A percentile compares a stretch with the other conserved stretches of the same genome.
Evolutionary conservation across 257 asterid species (phyloP).

Genomic region (Solanum neorickii): DNA sequence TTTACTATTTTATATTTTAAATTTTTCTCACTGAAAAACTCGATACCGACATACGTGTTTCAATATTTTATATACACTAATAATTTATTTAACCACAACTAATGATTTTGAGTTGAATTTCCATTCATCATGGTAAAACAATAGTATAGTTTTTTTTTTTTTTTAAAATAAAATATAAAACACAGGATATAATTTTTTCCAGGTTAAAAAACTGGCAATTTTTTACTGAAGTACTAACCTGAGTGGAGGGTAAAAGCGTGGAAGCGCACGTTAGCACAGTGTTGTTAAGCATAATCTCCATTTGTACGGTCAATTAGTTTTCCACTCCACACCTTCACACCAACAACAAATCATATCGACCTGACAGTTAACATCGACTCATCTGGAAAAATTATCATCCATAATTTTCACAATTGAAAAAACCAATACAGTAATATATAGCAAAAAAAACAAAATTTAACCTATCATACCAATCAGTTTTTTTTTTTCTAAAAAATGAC

Average conservation of each 20-base stretch:
- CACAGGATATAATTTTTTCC: not conserved
- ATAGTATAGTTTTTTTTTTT: not conserved
- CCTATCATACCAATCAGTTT: not conserved
- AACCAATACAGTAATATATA: not conserved
- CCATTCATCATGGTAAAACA: not conserved
- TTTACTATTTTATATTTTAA: not conserved
- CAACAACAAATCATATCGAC: not conserved
- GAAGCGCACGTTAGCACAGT: constrained; percentile 49
- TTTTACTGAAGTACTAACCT: not conserved
- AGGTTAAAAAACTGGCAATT: not conserved
- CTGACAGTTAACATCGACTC: constrained; percentile 4
- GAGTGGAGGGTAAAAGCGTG: not conserved
- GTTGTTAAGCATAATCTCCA: constrained; percentile 38
- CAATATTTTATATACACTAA: not conserved
- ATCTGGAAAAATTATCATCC: not conserved
- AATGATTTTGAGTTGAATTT: not conserved
- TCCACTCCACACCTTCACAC: constrained; percentile 10
- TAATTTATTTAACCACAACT: not conserved
- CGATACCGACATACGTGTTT: not conserved
- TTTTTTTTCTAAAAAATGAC: not conserved
- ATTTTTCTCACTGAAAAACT: not conserved
- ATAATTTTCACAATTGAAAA: not conserved
- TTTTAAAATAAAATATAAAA: too few species aligned
- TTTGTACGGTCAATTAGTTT: constrained; percentile 10
- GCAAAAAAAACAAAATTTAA: not conserved